Evolutionary conservation across 1,284 basidiomycete species (phyloP).

Genomic region (Sparassis latifolia): DNA sequence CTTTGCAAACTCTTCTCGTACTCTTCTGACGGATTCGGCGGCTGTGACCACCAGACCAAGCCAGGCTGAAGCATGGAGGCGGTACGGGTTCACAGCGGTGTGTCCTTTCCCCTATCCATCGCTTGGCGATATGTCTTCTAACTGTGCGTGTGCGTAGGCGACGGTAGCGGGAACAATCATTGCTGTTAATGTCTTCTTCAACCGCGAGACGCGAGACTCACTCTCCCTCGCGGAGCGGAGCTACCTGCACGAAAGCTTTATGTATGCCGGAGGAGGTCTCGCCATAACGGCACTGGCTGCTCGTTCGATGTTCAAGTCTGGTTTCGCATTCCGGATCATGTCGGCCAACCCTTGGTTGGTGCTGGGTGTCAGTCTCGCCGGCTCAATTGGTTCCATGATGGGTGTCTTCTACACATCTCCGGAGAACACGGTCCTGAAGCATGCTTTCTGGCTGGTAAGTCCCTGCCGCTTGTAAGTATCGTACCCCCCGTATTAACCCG

Average conservation of each 20-base stretch:
- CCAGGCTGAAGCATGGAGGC: constrained; percentile 40
- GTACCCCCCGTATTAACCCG: neutral
- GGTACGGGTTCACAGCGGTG: constrained; percentile 46
- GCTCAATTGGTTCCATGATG: constrained; percentile 74
- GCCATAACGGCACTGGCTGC: constrained; percentile 74
- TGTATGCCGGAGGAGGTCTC: constrained; percentile 81
- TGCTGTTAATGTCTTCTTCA: constrained; percentile 59
- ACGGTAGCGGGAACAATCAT: constrained; percentile 67
- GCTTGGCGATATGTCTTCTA: neutral
- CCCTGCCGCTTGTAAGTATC: too few relatives aligned
- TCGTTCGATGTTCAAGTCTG: constrained; percentile 70
- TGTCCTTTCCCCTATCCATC: neutral
- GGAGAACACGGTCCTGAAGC: constrained; percentile 66
- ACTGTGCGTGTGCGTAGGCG: constrained; percentile 32
- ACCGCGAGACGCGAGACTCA: constrained; percentile 71
- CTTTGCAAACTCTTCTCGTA: constrained; percentile 25
- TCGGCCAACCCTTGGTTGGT: constrained; percentile 85
- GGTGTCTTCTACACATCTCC: constrained; percentile 71
- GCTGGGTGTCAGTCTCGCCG: constrained; percentile 76
- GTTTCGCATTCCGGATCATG: constrained; percentile 77
- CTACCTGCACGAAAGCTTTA: constrained; percentile 80
- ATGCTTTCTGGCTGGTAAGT: constrained; percentile 71
- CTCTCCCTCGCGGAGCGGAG: constrained; percentile 55
- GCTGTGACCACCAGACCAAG: constrained; percentile 31
- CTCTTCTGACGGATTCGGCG: constrained; percentile 37